Evolutionary conservation across 805 yeast species (phyloP).

Genomic region (Crinitomyces ghanaensis): DNA sequence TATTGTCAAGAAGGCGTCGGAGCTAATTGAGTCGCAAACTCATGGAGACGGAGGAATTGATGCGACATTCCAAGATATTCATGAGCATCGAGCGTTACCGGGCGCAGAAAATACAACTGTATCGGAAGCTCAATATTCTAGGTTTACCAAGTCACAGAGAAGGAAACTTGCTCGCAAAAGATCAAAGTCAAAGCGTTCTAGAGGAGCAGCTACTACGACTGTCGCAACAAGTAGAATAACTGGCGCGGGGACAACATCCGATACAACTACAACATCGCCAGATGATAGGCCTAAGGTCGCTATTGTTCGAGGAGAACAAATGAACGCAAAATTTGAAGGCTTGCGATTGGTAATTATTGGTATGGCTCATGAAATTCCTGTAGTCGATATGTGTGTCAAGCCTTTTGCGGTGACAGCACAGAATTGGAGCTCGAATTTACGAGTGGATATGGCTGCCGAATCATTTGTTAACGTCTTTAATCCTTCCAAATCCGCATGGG

Average conservation of each 20-base stretch:
- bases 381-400: slow-evolving; percentile 62
- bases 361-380: slow-evolving; percentile 83
- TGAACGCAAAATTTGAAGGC: slow-evolving; percentile 62
- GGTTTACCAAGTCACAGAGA: slow-evolving; percentile 10
- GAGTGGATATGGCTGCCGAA: slow-evolving; percentile 55
- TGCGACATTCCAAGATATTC: too few relatives aligned
- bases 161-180: slow-evolving; percentile 6
- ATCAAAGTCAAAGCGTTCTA: too few relatives aligned
- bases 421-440: slow-evolving; percentile 82
- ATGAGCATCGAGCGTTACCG: too few relatives aligned
- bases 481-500: slow-evolving; percentile 80
- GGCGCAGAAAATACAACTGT: too few relatives aligned
- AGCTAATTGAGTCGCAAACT: slow-evolving; percentile 28
- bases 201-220: too few relatives aligned
- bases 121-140: too few relatives aligned
- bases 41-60: too few relatives aligned
- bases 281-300: slow-evolving; percentile 5
- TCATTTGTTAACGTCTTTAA: slow-evolving; percentile 70
- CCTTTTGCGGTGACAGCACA: slow-evolving; percentile 58
- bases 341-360: slow-evolving; percentile 75
- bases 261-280: background rate
- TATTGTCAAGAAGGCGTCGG: slow-evolving; percentile 63
- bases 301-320: slow-evolving; percentile 55
- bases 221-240: too few relatives aligned
- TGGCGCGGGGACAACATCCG: too few relatives aligned